Base-by-base conservation (phyloP, 805 yeast species). In the Wickerhamomyces xylosicus region DNA sequence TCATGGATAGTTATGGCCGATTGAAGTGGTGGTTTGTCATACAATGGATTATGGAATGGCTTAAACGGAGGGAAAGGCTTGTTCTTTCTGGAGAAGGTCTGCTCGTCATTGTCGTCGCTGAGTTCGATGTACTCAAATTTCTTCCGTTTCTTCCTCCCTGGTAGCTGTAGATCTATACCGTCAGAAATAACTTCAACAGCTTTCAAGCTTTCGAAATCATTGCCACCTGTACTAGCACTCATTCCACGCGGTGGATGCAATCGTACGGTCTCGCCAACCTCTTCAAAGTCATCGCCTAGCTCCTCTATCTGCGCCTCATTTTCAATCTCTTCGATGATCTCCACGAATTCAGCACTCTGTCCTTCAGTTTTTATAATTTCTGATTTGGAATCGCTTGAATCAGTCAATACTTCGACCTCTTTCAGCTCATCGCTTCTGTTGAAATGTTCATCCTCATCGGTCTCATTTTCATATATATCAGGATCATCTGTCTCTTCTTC, bases 1-100 rank as follows among this genome's bases (percentile, higher is more conserved):
- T 58, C 59, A 1, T 45, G 35, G 22, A 61, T 38, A 1, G 55
- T 47, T 5, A 54, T 38, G 15, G 62, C 50, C 37, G 49, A 45
- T 4, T 46, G 33, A 1, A 57, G 40, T 14, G 38, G 33, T 5
- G 34, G 34, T 1, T 13, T 8, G 25, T 50, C 56, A 28, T 50
- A 50, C 0, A 43, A 18, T 13, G 39, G 34, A 31, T 52, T 50
- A 29, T 46, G 48, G 13, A 52, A 25, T 13, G 54, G 52, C 19
- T 36, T 42, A 36, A 52, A 50, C 3, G 56, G 56, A 11, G n/a
- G n/a, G n/a, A n/a, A n/a, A n/a, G n/a, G n/a, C n/a, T n/a, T n/a
- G n/a, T n/a, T n/a, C n/a, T n/a, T n/a, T n/a, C n/a, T n/a, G n/a
- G n/a, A n/a, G n/a, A n/a, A n/a, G n/a, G n/a, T n/a, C n/a, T n/a